A percentile compares a stretch with the other conserved stretches of the same genome.
Conservation (phyloP, 2,329 filamentous ascomycete genomes). For the Sphaerostilbella broomeana region DNA sequence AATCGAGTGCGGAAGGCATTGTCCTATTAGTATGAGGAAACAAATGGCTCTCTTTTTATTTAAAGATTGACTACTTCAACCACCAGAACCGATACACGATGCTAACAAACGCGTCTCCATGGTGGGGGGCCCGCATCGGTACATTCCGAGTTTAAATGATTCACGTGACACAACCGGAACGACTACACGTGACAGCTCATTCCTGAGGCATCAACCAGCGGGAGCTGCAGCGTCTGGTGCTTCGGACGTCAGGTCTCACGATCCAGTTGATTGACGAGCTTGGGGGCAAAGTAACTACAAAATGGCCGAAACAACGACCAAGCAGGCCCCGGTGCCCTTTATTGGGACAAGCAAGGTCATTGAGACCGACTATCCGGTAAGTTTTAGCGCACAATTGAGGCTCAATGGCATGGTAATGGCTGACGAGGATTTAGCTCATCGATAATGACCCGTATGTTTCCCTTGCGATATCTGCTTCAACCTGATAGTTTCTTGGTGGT, state of each 20-base stretch:
- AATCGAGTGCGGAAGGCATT: conserved; percentile 22
- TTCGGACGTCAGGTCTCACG: conserved; percentile 22
- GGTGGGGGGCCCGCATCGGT: conserved; percentile 13
- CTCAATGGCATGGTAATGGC: conserved; percentile 4
- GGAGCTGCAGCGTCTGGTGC: conserved; percentile 20
- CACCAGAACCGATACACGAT: neutral
- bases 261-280: conserved; percentile 22
- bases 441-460: conserved; percentile 86
- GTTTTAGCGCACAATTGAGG: conserved; percentile 31
- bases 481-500: neutral
- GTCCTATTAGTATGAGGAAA: no score
- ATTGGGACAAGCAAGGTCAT: conserved; percentile 60
- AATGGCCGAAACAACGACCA: conserved; percentile 35
- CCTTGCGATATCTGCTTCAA: neutral
- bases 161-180: conserved; percentile 1
- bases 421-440: conserved; percentile 65
- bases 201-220: conserved; percentile 25
- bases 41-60: neutral
- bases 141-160: conserved; percentile 5
- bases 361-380: conserved; percentile 79
- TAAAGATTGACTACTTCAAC: neutral
- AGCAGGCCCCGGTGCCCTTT: conserved; percentile 30
- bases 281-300: conserved; percentile 23
- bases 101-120: conserved; percentile 15
- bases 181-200: conserved; percentile 24